Evolutionary conservation across 169 alveolate species (phyloP).

Genomic region (Plasmodium reichenowi): DNA sequence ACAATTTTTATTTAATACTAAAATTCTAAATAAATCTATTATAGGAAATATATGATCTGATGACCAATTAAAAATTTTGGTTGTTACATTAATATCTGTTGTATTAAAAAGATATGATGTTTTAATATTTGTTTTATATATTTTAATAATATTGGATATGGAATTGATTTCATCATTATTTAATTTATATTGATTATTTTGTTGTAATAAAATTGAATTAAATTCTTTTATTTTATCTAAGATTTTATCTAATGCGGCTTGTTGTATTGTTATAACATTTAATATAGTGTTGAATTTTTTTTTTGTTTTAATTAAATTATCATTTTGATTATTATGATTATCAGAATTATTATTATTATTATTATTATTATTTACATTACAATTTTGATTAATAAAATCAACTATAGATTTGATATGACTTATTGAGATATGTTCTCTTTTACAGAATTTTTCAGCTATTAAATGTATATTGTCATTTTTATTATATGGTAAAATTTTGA

Average conservation of each 20-base stretch:
- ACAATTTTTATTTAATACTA: conserved; percentile 56
- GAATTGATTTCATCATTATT: conserved; percentile 28
- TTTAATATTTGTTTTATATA: conserved; percentile 32
- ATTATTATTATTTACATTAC: neutral
- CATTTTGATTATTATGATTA: neutral
- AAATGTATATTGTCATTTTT: conserved; percentile 38
- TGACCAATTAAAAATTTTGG: conserved; percentile 41
- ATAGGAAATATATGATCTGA: conserved; percentile 52
- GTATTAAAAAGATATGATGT: conserved; percentile 39
- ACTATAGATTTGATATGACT: conserved; percentile 62
- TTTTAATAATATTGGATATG: conserved; percentile 35
- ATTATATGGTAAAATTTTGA: conserved; percentile 56
- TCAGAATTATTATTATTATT: neutral
- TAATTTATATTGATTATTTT: conserved; percentile 18
- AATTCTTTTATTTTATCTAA: conserved; percentile 69
- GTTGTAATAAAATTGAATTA: neutral
- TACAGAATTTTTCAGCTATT: conserved; percentile 74
- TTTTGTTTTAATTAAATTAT: conserved; percentile 1
- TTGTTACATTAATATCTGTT: conserved; percentile 51
- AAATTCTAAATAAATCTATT: conserved; percentile 52
- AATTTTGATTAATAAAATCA: conserved; percentile 70
- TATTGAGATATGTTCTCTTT: conserved; percentile 48
- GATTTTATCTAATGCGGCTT: conserved; percentile 62
- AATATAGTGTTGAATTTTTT: conserved; percentile 37
- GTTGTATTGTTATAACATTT: conserved; percentile 48